Base-by-base conservation (phyloP, 2,329 filamentous ascomycete species). In the Aspergillus intermedius region DNA sequence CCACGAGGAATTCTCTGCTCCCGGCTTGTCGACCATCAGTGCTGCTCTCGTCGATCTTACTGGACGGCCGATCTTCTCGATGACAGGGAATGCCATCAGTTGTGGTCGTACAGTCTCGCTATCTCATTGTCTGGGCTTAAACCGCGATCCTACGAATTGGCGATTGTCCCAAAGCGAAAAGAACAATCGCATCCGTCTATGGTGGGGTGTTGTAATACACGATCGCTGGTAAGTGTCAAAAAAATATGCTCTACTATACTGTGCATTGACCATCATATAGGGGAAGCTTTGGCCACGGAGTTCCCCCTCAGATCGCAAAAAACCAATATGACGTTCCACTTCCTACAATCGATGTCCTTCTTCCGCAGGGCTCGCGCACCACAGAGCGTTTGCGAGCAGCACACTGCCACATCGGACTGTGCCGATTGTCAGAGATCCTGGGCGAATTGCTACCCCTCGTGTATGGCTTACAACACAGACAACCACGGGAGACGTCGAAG, bases 41-140 rank as follows among this genome's bases (percentile, higher is more conserved):
- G 76, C 80, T 2, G 75, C 79, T 4, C 61, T 83, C 7, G 69
- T 84, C 8, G 81, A 84, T 54, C 65, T 84, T 2, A 77, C 76
- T 1, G 82, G 81, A 1, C 71, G 81, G 2, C 81, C 82, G 1
- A 78, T 78, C 5, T 81, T 79, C 5, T 79, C 78, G 1, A 76
- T 83, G 58, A 77, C 80, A 5, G 79, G 80, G 0, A 81, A 81
- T 56, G 74, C 77, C 6, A 73, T 77, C 25, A 76, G 76, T 12
- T 76, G 75, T 49, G 77, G 77, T 0, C 74, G 77, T 3, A 77
- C 74, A 17, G 70, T 79, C 9, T 76, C 76, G 4, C 66, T 81
- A 19, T 75, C 78, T 7, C 77, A 80, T 51, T 78, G 76, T 15
- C 74, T 80, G 48, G 78, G 78, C 1, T 63, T 81, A 34, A 79